Evolutionary conservation across 2,329 filamentous ascomycete species (phyloP), one percentile per base, ranked within the genome.

Genomic region (Xylaria sp.): DNA sequence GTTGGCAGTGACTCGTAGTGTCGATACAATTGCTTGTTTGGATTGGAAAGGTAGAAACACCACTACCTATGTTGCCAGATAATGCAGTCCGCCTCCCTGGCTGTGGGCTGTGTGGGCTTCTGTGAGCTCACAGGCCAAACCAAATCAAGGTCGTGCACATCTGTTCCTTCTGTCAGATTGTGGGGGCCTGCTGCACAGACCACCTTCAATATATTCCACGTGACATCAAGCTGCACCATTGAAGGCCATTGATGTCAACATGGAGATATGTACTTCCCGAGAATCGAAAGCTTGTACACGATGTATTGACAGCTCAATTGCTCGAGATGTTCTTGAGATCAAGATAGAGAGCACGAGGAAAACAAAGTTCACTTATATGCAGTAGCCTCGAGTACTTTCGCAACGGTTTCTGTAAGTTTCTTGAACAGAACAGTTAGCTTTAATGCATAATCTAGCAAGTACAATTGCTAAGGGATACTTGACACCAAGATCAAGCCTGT

Each of bases 21-120:
- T 38, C 45, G 42, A 58, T 51, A 47, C 29, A 44, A 39, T 43
- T 34, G 42, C 52, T 48, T 26, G 48, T 51, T 20, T 54, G 49
- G 22, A 45, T 34, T 37, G 45, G 34, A 55, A 45, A 53, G 44
- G 42, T 26, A 48, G 48, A 45, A 56, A 52, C 34, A 52, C 24
- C 57, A 56, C 50, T 57, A 53, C 53, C 51, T 52, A 59, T 61
- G 59, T 60, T 59, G 59, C 56, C 59, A 61, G 59, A 61, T 61
- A 61, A 61, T 55, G 51, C 53, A 59, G 53, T 59, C 52, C 50
- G 54, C 54, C 48, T 42, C 22, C 20, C 19, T 29, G 43, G 43
- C 22, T 17, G 42, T 18, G 42, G 21, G 50, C 47, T n/a, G n/a
- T n/a, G n/a, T n/a, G 55, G 54, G 50, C 44, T 50, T 48, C 50